Conservation (phyloP, 371 early-diverging fungal genomes). For the Mortierella sp. region DNA sequence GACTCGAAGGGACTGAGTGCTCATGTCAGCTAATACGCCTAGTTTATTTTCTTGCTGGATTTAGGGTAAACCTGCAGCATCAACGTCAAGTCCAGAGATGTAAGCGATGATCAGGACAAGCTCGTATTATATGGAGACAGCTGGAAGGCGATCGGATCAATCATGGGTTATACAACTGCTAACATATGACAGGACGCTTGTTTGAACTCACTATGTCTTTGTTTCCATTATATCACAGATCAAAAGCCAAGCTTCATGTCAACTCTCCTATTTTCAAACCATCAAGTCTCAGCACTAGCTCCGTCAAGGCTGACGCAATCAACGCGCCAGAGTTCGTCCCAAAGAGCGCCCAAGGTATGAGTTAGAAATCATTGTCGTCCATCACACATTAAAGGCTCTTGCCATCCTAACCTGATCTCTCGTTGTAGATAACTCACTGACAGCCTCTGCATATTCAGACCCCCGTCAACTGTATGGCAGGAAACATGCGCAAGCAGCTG, state of each 20-base stretch:
- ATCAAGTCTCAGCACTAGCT: conserved; percentile 58
- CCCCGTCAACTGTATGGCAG: conserved; percentile 15
- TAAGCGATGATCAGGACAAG: conserved; percentile 42
- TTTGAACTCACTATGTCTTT: not conserved
- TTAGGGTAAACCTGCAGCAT: conserved; percentile 44
- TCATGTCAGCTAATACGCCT: not conserved
- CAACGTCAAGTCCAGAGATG: conserved; percentile 68
- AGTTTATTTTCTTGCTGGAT: no score
- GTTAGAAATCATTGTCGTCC: not conserved
- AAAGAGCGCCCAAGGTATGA: conserved; percentile 61
- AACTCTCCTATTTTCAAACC: conserved; percentile 74
- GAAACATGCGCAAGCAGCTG: not conserved
- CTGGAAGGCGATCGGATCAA: not conserved
- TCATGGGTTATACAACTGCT: not conserved
- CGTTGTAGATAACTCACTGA: not conserved
- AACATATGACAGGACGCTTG: not conserved
- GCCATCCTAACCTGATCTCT: not conserved
- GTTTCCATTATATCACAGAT: conserved; percentile 16
- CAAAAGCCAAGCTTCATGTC: conserved; percentile 70
- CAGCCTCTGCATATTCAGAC: conserved; percentile 14
- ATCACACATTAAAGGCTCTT: not conserved
- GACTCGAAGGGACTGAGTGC: no score
- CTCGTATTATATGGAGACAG: not conserved
- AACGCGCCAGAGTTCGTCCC: conserved; percentile 79
- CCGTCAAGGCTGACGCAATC: conserved; percentile 69